Conservation (phyloP, 345 rosid genomes). For the Chamaenerion angustifolium region DNA sequence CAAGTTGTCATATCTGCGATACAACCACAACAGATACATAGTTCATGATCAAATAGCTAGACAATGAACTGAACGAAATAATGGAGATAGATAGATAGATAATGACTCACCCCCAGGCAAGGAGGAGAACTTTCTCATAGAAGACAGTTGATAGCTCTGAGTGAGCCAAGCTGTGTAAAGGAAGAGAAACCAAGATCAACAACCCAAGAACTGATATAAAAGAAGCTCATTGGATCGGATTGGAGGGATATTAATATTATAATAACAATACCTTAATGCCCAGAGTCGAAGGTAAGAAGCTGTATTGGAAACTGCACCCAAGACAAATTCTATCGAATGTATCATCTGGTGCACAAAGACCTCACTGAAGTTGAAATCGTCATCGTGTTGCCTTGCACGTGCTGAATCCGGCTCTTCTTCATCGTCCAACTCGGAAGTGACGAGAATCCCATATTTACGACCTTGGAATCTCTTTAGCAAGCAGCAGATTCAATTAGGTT, state of each 20-base stretch:
- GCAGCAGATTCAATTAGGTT: neutral
- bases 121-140: constrained; percentile 89
- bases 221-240: neutral
- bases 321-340: constrained; percentile 92
- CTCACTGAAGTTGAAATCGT: constrained; percentile 93
- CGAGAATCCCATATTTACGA: constrained; percentile 74
- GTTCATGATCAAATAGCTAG: neutral
- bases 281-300: constrained; percentile 99
- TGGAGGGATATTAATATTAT: neutral
- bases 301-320: constrained; percentile 94
- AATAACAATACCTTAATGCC: constrained; percentile 66
- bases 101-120: constrained; percentile 85
- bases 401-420: constrained; percentile 49
- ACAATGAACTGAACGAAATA: neutral
- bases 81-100: neutral
- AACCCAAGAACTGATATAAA: constrained; percentile 2
- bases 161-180: constrained; percentile 84
- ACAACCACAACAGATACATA: neutral
- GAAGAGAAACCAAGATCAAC: too few species aligned
- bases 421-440: constrained; percentile 63
- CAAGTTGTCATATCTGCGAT: constrained; percentile 64
- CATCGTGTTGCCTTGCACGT: constrained; percentile 60
- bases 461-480: constrained; percentile 79
- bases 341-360: constrained; percentile 98
- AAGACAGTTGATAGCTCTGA: constrained; percentile 91